Conservation (phyloP, 2,329 filamentous ascomycete species). For the Raffaelea deltoideospora region DNA sequence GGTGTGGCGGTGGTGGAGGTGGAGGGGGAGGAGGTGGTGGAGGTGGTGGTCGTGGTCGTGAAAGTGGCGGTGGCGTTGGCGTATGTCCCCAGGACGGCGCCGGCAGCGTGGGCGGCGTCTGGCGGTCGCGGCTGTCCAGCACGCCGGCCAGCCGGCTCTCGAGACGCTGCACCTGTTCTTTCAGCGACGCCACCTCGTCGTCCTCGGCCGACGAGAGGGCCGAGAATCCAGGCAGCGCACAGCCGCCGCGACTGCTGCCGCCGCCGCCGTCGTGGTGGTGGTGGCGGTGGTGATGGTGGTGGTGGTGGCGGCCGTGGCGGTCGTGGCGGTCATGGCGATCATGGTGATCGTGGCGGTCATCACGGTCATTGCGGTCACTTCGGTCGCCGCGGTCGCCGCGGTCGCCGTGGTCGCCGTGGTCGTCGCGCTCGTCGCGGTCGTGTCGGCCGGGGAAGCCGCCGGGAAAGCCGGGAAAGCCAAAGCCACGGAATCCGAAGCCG, state of each 20-base stretch:
- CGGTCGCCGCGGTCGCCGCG: too few species aligned
- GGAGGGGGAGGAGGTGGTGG: neutral
- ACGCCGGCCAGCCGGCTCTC: constrained; percentile 24
- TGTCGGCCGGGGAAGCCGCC: too few species aligned
- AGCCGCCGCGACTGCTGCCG: neutral
- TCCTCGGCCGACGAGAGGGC: constrained; percentile 4
- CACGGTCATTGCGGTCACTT: neutral
- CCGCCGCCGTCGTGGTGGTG: too few species aligned
- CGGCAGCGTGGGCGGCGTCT: neutral
- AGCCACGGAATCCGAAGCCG: too few species aligned
- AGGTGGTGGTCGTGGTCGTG: neutral
- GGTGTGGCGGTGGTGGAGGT: neutral
- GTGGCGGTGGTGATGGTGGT: neutral
- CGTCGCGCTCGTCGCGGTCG: neutral
- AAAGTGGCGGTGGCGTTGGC: neutral
- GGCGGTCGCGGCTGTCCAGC: constrained; percentile 7
- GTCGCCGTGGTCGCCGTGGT: neutral
- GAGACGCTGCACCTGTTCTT: constrained; percentile 23
- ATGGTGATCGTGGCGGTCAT: neutral
- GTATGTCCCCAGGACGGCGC: neutral
- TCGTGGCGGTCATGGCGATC: too few species aligned
- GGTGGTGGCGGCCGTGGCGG: neutral
- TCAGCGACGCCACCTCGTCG: constrained; percentile 22
- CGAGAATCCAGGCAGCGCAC: constrained; percentile 4
- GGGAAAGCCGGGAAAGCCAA: too few species aligned